These are phyloP conservation scores for Mycosphaerelloides madeirae DNA, from an alignment of 2,329 filamentous ascomycete species.

Conservation along the genomic window DNA sequence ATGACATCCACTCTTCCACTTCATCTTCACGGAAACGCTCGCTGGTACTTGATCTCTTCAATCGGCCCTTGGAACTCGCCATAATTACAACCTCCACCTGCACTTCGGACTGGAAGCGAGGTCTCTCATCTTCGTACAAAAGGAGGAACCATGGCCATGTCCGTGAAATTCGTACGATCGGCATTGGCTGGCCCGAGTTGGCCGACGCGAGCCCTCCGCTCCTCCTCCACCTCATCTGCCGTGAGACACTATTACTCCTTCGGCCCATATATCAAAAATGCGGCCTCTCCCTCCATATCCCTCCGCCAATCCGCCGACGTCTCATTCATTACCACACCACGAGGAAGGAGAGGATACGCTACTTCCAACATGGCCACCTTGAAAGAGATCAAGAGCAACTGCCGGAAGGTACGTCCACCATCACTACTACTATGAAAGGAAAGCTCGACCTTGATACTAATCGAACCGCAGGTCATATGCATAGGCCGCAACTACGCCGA, in stretches of 20 bases:
- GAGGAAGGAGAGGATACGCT: conserved; percentile 7
- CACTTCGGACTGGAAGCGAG: too few relatives aligned
- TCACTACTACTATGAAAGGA: neutral
- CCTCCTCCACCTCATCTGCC: conserved; percentile 10
- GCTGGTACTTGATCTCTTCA: too few relatives aligned
- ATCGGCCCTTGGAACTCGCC: too few relatives aligned
- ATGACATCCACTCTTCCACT: too few relatives aligned
- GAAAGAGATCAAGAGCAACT: conserved; percentile 39
- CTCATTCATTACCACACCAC: neutral
- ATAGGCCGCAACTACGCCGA: conserved; percentile 97
- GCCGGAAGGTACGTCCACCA: conserved; percentile 40
- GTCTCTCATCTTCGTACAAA: neutral
- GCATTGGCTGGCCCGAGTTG: conserved; percentile 5
- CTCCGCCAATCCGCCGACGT: neutral
- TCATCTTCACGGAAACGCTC: too few relatives aligned
- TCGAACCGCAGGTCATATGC: conserved; percentile 66
- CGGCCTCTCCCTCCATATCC: neutral
- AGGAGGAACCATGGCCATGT: conserved; percentile 4
- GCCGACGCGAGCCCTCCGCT: conserved; percentile 3
- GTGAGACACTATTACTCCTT: conserved; percentile 1
- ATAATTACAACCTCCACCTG: too few relatives aligned
- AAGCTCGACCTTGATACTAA: conserved; percentile 2
- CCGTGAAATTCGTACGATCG: conserved; percentile 12
- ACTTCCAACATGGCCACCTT: conserved; percentile 19
- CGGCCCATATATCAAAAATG: neutral